Conservation (phyloP, 1,139 yeast species). For the Kazachstania sp. region DNA sequence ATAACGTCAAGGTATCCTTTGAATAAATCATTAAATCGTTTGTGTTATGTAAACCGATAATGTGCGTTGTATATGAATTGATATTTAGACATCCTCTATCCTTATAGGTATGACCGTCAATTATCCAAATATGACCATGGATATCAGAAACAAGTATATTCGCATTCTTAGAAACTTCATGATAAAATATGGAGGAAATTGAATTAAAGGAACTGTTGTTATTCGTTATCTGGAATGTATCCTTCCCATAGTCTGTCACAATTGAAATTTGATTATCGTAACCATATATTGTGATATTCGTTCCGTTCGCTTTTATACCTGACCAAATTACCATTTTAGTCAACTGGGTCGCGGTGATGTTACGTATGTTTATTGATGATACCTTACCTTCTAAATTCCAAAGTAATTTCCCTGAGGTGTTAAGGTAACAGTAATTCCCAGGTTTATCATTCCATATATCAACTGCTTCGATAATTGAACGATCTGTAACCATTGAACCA, state of each 20-base stretch:
- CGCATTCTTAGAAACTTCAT: conserved; percentile 1
- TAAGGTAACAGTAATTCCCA: conserved; percentile 6
- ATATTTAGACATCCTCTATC: background rate
- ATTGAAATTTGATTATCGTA: conserved; percentile 8
- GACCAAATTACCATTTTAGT: conserved; percentile 3
- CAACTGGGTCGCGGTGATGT: background rate
- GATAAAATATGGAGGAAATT: background rate
- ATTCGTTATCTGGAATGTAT: conserved; percentile 9
- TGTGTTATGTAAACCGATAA: background rate
- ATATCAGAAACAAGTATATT: conserved; percentile 6
- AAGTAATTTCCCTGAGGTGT: conserved; percentile 3
- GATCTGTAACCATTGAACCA: conserved; percentile 1
- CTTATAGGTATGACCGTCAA: background rate
- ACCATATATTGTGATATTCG: conserved; percentile 7
- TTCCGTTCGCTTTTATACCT: background rate
- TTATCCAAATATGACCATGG: conserved; percentile 3
- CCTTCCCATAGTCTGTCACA: conserved; percentile 5
- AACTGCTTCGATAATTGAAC: conserved; percentile 1
- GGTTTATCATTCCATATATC: conserved; percentile 6
- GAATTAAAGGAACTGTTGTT: conserved; percentile 11
- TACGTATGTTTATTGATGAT: background rate
- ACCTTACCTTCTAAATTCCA: conserved; percentile 5
- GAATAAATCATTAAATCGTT: background rate
- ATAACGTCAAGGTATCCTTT: background rate
- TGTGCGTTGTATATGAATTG: background rate